Percentiles rank a stretch among this genome's conserved stretches.
phyloP scores from a whole-genome alignment of 345 rosid species.

The Rhizophora mangle region DNA sequence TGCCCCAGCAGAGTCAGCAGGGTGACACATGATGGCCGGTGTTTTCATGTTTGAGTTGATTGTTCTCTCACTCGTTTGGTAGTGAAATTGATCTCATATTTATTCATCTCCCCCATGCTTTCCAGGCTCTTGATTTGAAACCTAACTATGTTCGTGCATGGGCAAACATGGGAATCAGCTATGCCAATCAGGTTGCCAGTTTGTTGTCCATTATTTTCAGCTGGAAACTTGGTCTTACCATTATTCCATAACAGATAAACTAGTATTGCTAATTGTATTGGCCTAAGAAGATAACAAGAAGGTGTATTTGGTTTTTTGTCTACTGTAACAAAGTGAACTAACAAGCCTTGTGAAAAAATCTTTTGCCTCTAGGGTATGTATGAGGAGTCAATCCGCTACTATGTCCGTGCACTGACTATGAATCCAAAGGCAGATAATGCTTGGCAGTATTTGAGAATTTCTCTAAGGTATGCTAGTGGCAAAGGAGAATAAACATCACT shows the following conservation, averaged over 20 bases:
- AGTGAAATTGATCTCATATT: not conserved
- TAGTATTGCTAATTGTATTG: no score
- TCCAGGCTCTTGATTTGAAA: constrained; percentile 95
- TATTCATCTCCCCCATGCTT: constrained; percentile 6
- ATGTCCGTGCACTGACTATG: constrained; percentile 97
- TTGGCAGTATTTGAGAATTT: constrained; percentile 95
- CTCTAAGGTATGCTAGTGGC: constrained; percentile 58
- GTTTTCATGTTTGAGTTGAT: not conserved
- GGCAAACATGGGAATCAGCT: constrained; percentile 99
- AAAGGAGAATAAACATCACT: not conserved
- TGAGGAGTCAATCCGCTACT: constrained; percentile 82
- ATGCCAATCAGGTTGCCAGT: constrained; percentile 84
- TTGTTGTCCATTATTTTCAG: not conserved
- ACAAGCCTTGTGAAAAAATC: not conserved
- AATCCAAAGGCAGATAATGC: constrained; percentile 99
- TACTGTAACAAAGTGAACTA: not conserved
- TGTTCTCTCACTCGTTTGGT: not conserved
- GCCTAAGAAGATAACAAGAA: no score
- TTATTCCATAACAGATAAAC: not conserved
- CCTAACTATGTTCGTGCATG: constrained; percentile 99
- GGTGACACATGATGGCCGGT: not conserved
- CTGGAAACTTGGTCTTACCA: not conserved
- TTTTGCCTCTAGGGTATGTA: constrained; percentile 67
- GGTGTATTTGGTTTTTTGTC: not conserved
- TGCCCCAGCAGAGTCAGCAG: no score